These are phyloP conservation scores for Malania oleifera DNA, from an alignment of 164 flowering plant genomes.

Conservation along the genomic window DNA sequence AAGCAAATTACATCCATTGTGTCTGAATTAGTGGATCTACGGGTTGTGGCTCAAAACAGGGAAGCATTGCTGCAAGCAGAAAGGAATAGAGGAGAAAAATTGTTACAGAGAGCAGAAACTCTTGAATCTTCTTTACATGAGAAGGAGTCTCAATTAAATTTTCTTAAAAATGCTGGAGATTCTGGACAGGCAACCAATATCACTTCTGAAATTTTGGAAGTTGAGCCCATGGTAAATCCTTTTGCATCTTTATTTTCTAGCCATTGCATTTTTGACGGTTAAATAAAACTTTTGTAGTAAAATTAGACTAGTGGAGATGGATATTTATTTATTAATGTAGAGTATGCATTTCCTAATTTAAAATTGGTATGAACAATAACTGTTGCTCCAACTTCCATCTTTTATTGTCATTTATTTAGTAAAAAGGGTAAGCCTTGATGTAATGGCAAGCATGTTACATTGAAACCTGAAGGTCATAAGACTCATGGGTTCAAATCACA, in stretches of 20 bases:
- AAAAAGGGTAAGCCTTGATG: no score
- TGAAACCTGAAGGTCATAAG: no score
- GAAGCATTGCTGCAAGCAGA: conserved; percentile 61
- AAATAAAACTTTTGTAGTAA: no score
- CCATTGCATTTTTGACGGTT: neutral
- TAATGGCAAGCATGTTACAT: no score
- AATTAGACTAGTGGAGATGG: no score
- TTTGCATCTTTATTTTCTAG: neutral
- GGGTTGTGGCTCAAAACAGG: conserved; percentile 41
- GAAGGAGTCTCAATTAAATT: conserved; percentile 57
- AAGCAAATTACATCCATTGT: conserved; percentile 46
- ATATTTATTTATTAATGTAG: no score
- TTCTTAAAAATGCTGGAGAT: conserved; percentile 43
- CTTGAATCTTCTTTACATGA: conserved; percentile 64
- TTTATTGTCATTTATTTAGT: no score
- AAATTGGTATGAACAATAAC: neutral
- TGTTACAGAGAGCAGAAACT: conserved; percentile 40
- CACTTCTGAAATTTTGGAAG: conserved; percentile 61
- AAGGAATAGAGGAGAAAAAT: conserved; percentile 57
- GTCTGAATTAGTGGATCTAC: conserved; percentile 60
- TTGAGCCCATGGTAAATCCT: conserved; percentile 70
- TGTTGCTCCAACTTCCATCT: neutral
- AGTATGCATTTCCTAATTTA: neutral
- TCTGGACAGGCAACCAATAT: conserved; percentile 29
- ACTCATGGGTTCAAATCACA: no score